phyloP scores from a whole-genome alignment of 345 rosid species.

The Stellera chamaejasme region DNA sequence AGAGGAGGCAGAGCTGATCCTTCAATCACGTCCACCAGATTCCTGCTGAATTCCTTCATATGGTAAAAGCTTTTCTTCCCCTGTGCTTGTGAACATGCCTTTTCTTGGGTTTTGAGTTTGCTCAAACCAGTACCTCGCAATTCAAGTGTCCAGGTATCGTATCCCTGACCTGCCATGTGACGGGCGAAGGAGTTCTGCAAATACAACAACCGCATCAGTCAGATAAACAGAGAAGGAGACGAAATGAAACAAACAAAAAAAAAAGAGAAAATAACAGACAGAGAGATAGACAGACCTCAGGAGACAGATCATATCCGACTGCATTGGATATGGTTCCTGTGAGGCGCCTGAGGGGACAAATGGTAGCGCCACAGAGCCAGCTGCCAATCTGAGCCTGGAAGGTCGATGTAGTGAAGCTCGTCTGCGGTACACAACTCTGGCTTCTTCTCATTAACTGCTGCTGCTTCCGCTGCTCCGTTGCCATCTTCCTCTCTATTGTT shows the following conservation, averaged over 20 bases:
- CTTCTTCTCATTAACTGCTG: not conserved
- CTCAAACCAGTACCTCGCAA: constrained; percentile 85
- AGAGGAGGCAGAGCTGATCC: constrained; percentile 14
- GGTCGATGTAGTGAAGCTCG: constrained; percentile 77
- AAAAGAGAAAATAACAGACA: not conserved
- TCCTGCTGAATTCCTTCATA: constrained; percentile 23
- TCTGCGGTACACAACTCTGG: constrained; percentile 72
- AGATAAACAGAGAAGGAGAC: not conserved
- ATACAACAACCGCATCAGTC: not conserved
- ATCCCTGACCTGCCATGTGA: constrained; percentile 69
- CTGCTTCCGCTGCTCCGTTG: too few relatives aligned
- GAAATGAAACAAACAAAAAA: not conserved
- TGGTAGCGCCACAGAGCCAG: constrained; percentile 89
- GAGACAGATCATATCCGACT: constrained; percentile 33
- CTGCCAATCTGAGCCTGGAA: constrained; percentile 68
- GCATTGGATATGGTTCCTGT: constrained; percentile 78
- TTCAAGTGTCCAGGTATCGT: constrained; percentile 88
- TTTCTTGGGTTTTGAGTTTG: constrained; percentile 6
- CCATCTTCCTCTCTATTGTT: too few relatives aligned
- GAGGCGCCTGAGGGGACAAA: constrained; percentile 49
- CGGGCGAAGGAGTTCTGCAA: constrained; percentile 74
- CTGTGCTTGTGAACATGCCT: not conserved
- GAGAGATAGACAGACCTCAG: constrained; percentile 9
- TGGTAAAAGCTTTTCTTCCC: constrained; percentile 19
- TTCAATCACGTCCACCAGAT: constrained; percentile 15